Evolutionary conservation across 306 rosid genomes (phyloP).

Genomic region (Lithocarpus polystachyus): DNA sequence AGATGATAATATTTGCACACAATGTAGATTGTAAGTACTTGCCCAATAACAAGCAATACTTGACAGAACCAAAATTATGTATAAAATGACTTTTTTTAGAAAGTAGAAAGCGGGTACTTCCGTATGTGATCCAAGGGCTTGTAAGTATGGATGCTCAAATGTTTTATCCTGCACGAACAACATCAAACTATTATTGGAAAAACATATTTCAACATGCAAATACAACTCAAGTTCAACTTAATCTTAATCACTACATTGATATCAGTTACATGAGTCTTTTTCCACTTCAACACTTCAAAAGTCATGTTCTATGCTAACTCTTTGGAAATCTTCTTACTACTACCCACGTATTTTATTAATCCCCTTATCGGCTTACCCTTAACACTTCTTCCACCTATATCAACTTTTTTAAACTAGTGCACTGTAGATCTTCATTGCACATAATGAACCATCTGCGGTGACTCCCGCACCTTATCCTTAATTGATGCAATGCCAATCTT

Average conservation of each 20-base stretch:
- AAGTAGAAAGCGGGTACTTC: conserved; percentile 25
- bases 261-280: too few species aligned
- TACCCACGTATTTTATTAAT: neutral
- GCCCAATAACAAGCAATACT: neutral
- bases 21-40: neutral
- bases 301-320: neutral
- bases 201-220: neutral
- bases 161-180: conserved; percentile 81
- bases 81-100: neutral
- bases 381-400: neutral
- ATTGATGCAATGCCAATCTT: neutral
- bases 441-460: neutral
- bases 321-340: neutral
- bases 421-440: neutral
- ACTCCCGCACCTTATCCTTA: neutral
- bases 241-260: neutral
- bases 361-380: neutral
- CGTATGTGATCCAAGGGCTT: conserved; percentile 93
- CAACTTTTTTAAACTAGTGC: neutral
- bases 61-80: neutral
- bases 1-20: neutral
- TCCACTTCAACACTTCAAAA: neutral
- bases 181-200: conserved; percentile 3
- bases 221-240: neutral
- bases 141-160: conserved; percentile 80